Percentiles rank a stretch among this genome's conserved stretches.
Evolutionary conservation across 1,284 basidiomycete species (phyloP).

Genomic region (Sutorius eximius): DNA sequence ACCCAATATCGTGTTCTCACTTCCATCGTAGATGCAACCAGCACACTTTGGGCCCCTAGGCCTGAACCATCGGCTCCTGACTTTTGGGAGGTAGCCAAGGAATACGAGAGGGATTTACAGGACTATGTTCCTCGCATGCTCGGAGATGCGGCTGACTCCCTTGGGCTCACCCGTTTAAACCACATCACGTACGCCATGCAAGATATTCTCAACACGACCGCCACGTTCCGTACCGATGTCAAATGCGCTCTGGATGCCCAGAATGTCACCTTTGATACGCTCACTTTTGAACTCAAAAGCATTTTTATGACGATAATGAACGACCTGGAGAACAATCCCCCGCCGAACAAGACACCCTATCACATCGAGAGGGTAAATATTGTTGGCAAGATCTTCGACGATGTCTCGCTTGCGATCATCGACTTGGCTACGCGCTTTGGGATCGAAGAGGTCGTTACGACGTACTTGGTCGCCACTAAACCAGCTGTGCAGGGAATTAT

Average conservation of each 20-base stretch:
- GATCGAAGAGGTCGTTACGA: neutral
- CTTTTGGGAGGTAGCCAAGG: constrained; percentile 12
- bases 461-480: constrained; percentile 1
- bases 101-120: constrained; percentile 1
- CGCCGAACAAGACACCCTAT: constrained; percentile 2
- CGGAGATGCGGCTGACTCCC: no score
- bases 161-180: neutral
- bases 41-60: neutral
- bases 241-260: constrained; percentile 5
- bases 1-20: neutral
- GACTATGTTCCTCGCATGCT: neutral
- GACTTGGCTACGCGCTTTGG: neutral
- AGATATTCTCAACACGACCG: constrained; percentile 8
- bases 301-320: constrained; percentile 1
- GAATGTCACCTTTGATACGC: neutral
- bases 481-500: neutral
- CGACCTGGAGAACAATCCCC: constrained; percentile 1
- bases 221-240: constrained; percentile 13
- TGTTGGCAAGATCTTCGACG: constrained; percentile 10
- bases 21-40: neutral
- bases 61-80: neutral
- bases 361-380: constrained; percentile 3
- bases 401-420: neutral
- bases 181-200: neutral
- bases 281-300: constrained; percentile 4